Conservation (phyloP, 768 basidiomycete genomes). For the Gelatoporia subvermispora region DNA sequence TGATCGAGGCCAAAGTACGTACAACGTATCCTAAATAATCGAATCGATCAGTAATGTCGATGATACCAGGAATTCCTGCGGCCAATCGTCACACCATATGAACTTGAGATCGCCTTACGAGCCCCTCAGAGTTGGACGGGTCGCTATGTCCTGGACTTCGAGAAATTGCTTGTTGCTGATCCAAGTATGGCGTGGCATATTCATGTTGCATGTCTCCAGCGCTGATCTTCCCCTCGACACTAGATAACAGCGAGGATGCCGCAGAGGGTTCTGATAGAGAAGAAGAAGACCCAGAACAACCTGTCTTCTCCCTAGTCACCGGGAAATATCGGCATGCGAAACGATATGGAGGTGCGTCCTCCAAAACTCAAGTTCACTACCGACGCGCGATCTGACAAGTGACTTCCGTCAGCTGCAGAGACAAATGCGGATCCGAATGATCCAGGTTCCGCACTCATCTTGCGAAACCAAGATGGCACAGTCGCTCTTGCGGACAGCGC, state of each 20-base stretch:
- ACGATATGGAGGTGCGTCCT: slow-evolving; percentile 46
- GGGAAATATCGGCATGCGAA: slow-evolving; percentile 81
- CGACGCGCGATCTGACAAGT: too few relatives aligned
- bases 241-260: neutral
- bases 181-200: neutral
- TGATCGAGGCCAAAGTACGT: slow-evolving; percentile 68
- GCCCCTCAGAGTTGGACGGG: slow-evolving; percentile 70
- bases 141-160: slow-evolving; percentile 76
- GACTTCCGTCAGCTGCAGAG: slow-evolving; percentile 9
- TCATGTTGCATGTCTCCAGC: slow-evolving; percentile 1
- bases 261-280: slow-evolving; percentile 15
- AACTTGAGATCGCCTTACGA: slow-evolving; percentile 77
- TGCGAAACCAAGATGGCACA: slow-evolving; percentile 61
- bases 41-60: neutral
- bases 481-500: slow-evolving; percentile 62
- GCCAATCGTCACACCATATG: slow-evolving; percentile 93
- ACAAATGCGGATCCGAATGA: slow-evolving; percentile 15
- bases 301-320: slow-evolving; percentile 80
- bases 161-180: slow-evolving; percentile 42
- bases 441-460: slow-evolving; percentile 41
- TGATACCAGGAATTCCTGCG: slow-evolving; percentile 70
- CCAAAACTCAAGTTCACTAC: slow-evolving; percentile 3
- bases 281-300: slow-evolving; percentile 60
- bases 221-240: too few relatives aligned
- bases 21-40: neutral